phyloP scores from a whole-genome alignment of 345 rosid genomes.

The Gossypium thurberi region DNA sequence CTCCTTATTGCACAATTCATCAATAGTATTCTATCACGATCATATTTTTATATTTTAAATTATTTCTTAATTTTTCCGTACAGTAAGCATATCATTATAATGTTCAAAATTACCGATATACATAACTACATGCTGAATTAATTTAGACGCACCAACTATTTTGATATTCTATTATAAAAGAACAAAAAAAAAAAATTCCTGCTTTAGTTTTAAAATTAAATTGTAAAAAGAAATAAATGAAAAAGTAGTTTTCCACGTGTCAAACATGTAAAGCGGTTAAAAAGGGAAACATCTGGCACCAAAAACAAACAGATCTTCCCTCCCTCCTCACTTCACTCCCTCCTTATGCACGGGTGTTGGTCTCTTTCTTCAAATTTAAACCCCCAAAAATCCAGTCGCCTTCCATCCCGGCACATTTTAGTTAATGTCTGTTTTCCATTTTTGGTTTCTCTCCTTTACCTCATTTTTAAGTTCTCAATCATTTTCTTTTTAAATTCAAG shows the following conservation, averaged over 20 bases:
- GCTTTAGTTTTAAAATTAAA: no score
- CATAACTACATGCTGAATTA: no score
- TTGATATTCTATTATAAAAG: no score
- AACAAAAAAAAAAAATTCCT: no score
- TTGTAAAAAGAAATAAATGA: no score
- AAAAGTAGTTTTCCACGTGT: background rate
- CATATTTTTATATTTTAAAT: no score
- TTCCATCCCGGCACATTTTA: constrained; percentile 19
- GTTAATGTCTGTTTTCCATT: constrained; percentile 1
- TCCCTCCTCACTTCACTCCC: background rate
- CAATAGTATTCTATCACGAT: no score
- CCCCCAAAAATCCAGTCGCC: background rate
- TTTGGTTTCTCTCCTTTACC: background rate
- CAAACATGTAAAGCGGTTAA: background rate
- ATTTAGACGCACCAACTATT: no score
- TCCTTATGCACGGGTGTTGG: background rate
- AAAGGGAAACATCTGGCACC: background rate
- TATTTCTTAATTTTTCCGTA: no score
- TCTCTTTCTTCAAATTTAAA: background rate
- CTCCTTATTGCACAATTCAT: no score
- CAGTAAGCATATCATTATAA: no score
- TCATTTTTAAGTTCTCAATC: background rate
- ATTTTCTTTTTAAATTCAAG: background rate
- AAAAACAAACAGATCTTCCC: background rate
- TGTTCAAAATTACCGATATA: no score